A percentile compares a stretch with the other conserved stretches of the same genome.
Conservation (phyloP, 2,329 filamentous ascomycete genomes). For the Hypoxylon sp. region DNA sequence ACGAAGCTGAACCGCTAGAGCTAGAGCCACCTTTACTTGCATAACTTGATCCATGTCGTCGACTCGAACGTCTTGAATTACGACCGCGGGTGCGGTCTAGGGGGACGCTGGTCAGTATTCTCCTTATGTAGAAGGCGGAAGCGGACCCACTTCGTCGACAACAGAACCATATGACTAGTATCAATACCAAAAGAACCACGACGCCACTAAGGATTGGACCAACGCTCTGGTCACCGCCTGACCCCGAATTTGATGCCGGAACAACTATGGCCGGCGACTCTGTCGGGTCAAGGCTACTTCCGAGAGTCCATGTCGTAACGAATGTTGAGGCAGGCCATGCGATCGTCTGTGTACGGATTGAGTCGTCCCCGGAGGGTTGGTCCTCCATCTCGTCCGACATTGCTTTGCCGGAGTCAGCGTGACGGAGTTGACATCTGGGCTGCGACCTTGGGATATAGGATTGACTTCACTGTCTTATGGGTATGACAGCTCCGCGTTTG, state of each 20-base stretch:
- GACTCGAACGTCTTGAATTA: constrained; percentile 38
- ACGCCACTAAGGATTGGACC: constrained; percentile 48
- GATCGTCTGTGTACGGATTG: constrained; percentile 47
- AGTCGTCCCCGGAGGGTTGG: constrained; percentile 15
- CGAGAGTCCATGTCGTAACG: constrained; percentile 45
- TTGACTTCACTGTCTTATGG: constrained; percentile 6
- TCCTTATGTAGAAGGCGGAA: background rate
- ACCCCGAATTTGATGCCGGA: constrained; percentile 32
- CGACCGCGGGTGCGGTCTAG: constrained; percentile 36
- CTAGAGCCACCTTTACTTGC: constrained; percentile 37
- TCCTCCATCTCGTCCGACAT: constrained; percentile 26
- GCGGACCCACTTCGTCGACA: constrained; percentile 43
- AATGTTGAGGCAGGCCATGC: constrained; percentile 41
- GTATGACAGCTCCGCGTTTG: constrained; percentile 34
- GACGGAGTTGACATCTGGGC: background rate
- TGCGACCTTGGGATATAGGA: constrained; percentile 19
- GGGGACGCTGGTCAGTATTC: background rate
- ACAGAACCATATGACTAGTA: constrained; percentile 46
- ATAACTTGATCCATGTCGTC: constrained; percentile 31
- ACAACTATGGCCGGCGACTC: constrained; percentile 34
- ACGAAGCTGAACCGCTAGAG: constrained; percentile 37
- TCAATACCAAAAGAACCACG: constrained; percentile 41
- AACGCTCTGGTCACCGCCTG: constrained; percentile 34
- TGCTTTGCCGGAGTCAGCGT: background rate
- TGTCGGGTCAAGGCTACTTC: constrained; percentile 39